Conservation (phyloP, 371 early-diverging fungal species). For the Circinella minor region DNA sequence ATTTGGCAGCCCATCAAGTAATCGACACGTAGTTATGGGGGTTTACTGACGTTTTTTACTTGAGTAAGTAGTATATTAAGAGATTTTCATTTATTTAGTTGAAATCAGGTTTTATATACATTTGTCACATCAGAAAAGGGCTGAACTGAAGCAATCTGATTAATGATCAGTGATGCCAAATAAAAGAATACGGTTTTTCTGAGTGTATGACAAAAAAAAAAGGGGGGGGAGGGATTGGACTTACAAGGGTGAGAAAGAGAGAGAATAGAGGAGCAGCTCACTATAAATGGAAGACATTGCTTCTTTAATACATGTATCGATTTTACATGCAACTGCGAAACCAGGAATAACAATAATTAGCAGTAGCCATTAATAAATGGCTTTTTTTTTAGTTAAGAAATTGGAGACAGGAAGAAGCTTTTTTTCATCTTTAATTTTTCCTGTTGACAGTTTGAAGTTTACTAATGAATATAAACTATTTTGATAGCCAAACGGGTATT, state of each 20-base stretch:
- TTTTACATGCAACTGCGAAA: neutral
- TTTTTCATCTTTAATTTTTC: neutral
- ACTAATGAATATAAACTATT: neutral
- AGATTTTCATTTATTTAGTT: too few species aligned
- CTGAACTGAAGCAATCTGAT: too few species aligned
- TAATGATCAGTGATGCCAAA: neutral
- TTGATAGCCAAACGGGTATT: constrained; percentile 72
- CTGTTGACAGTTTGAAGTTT: constrained; percentile 1
- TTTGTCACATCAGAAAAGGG: too few species aligned
- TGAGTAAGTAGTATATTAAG: constrained; percentile 41
- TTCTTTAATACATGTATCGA: neutral
- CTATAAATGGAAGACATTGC: neutral
- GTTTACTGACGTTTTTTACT: constrained; percentile 54
- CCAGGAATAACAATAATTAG: constrained; percentile 4
- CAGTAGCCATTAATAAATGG: too few species aligned
- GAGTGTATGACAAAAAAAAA: neutral
- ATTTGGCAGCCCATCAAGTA: too few species aligned
- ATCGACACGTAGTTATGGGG: constrained; percentile 38
- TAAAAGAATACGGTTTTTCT: neutral
- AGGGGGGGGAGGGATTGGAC: too few species aligned
- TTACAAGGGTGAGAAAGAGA: too few species aligned
- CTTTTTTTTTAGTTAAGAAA: too few species aligned
- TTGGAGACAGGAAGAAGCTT: too few species aligned
- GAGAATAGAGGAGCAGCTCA: neutral
- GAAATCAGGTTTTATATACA: too few species aligned